Base-by-base conservation (phyloP, 2,329 filamentous ascomycete genomes). In the Monosporascus sp. region DNA sequence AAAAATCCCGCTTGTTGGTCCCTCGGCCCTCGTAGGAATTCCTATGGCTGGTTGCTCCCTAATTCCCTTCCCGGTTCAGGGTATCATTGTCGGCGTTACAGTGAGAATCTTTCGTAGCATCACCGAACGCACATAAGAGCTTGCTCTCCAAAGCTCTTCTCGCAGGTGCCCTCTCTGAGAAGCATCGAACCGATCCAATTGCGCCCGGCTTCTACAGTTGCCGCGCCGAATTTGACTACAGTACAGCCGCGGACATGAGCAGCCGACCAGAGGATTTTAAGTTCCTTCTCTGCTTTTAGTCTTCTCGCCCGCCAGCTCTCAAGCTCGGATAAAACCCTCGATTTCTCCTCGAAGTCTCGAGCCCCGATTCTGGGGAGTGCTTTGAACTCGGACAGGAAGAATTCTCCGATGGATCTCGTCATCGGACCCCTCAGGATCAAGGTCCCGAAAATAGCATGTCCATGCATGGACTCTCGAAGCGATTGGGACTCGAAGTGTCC, bases 211-310 rank as follows among this genome's bases (percentile, higher is more conserved):
- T 97, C 91, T 24, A 96, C 87, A 45, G 86, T 87, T 51, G 78
- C 79, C 1, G 92, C 89, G 1, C 89, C 90, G 68, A 97, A 95
- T 69, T 97, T 97, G 61, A 97, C 87, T 25, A 97, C 79, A 3
- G 94, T 87, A 65, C 93, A 96, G 4, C 90, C 87, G 50, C 91
- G 80, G 36, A 95, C 84, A 25, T 80, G 81, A 15, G 91, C 89
- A 14, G 88, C 89, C 25, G 90, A 92, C 90, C 91, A 96, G 3
- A 93, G 75, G 3, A 96, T 70, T 17, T 81, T 81, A 48, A 79
- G 74, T 9, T 71, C 65, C 56, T 72, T 78, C 68, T 94, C 88
- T 65, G 77, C 74, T 51, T 70, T 66, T 20, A 87, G 73, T 55
- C 87, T 78, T 49, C 66, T 66, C 27, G 68, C 67, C 50, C 86